A percentile compares a stretch with the other conserved stretches of the same genome.
phyloP scores from a whole-genome alignment of 345 rosid genomes.

The Physaria fendleri region DNA sequence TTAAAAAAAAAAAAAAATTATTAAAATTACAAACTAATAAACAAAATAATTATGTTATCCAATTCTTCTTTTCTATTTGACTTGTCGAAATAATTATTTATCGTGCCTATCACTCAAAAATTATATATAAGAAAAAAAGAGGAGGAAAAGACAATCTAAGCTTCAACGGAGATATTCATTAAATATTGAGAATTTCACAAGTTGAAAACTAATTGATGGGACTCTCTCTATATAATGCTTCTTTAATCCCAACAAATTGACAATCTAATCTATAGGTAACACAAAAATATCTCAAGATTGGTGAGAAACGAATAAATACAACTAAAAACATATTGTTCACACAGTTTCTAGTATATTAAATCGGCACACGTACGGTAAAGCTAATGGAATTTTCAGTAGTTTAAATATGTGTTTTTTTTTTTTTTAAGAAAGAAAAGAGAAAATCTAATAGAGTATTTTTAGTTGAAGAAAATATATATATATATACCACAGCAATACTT shows the following conservation, averaged over 20 bases:
- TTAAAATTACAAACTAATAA: too few relatives aligned
- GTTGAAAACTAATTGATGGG: constrained; percentile 1
- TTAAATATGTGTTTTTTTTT: too few relatives aligned
- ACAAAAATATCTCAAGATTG: background rate
- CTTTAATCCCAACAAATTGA: constrained; percentile 9
- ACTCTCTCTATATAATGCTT: constrained; percentile 14
- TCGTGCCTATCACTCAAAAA: background rate
- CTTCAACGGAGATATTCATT: constrained; percentile 6
- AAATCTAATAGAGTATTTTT: too few relatives aligned
- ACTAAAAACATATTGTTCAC: constrained; percentile 2
- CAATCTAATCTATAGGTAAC: background rate
- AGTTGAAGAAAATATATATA: too few relatives aligned
- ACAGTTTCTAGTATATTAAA: background rate
- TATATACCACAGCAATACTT: background rate
- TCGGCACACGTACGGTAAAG: constrained; percentile 12
- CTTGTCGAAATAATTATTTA: background rate
- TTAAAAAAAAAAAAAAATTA: too few relatives aligned
- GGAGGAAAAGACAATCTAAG: constrained; percentile 11
- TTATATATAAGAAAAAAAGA: background rate
- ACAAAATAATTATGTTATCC: too few relatives aligned
- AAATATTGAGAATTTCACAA: background rate
- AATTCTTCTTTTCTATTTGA: background rate
- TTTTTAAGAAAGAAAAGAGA: too few relatives aligned
- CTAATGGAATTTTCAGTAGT: background rate
- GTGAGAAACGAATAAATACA: background rate